Evolutionary conservation across 1,284 basidiomycete genomes (phyloP), one percentile per base, ranked within the genome.

Genomic region (Tilletia horrida): DNA sequence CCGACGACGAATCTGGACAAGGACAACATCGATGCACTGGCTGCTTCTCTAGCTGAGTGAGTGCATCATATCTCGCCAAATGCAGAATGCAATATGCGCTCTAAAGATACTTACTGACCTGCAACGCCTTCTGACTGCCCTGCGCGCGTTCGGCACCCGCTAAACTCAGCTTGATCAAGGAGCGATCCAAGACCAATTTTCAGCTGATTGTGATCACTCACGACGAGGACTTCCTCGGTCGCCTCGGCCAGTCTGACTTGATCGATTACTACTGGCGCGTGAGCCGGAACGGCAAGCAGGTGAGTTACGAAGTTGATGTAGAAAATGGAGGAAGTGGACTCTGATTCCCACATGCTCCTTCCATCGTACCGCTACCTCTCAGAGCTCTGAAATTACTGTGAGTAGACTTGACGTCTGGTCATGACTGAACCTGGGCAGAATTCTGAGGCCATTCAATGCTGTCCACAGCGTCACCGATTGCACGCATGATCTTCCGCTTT

Each of bases 1-100:
- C 96, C 96, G 13, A 98, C 96, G 25, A 98, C 97, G 69, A 97
- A 96, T 52, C 84, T 99, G 47, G 96, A 99, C 81, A 88, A 89
- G 27, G 94, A 97, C 83, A 98, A 97, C 79, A 95, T 98, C 72
- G 91, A 94, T 78, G 93, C 94, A 3, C 85, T 98, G 16, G 95
- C 96, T 7, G 87, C 87, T 48, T 91, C 93, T 74, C 86, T 99
- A 23, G 89, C 94, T 8, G 94, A 97, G 92, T 93, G 76, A 81
- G 91, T 85, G 9, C 9, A 11, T 50, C n/a, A 7, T 3, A 14
- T 11, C 4, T 40, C 35, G 11, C 11, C 35, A 11, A 11, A 40
- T n/a, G 35, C 4, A 40, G 35, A 11, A 11, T 11, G 35, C 6
- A 11, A 40, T 11, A 40, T 11, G 35, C 11, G 35, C 14, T 21